Evolutionary conservation across 1,284 basidiomycete species (phyloP).

Genomic region (Cystobasidiaceae sp.): DNA sequence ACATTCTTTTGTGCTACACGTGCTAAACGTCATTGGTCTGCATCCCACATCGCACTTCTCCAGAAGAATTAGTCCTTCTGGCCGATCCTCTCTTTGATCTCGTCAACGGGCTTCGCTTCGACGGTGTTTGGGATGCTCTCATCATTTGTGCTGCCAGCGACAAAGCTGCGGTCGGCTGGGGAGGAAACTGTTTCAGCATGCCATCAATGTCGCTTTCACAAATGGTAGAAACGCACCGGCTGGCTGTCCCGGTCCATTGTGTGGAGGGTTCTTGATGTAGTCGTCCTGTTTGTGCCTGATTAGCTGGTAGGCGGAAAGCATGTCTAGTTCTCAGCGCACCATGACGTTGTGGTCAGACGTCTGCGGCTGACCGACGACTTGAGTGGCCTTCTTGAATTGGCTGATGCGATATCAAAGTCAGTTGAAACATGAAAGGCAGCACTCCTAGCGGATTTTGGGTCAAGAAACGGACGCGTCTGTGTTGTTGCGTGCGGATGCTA

Average conservation of each 20-base stretch:
- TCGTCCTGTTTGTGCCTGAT: constrained; percentile 10
- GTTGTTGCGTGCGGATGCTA: no score
- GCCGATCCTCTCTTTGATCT: constrained; percentile 17
- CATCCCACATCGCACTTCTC: no score
- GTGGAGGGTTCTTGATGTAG: constrained; percentile 25
- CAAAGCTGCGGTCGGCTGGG: not conserved
- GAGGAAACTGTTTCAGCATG: not conserved
- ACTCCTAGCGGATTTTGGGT: no score
- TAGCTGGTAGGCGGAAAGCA: not conserved
- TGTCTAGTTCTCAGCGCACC: not conserved
- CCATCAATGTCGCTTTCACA: not conserved
- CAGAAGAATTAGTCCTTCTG: not conserved
- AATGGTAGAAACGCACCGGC: not conserved
- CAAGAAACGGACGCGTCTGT: no score
- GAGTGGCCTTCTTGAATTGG: constrained; percentile 31
- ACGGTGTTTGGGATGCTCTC: constrained; percentile 8
- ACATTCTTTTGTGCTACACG: no score
- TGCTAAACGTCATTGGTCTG: no score
- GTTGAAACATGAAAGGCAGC: not conserved
- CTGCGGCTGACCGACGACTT: constrained; percentile 26
- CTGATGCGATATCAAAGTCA: not conserved
- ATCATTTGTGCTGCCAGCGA: not conserved
- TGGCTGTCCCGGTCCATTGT: constrained; percentile 4
- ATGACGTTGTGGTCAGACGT: constrained; percentile 20
- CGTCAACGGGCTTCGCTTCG: constrained; percentile 18